Percentiles rank a stretch among this genome's conserved stretches.
phyloP scores from a whole-genome alignment of 768 basidiomycete genomes.

The Suillus bovinus region DNA sequence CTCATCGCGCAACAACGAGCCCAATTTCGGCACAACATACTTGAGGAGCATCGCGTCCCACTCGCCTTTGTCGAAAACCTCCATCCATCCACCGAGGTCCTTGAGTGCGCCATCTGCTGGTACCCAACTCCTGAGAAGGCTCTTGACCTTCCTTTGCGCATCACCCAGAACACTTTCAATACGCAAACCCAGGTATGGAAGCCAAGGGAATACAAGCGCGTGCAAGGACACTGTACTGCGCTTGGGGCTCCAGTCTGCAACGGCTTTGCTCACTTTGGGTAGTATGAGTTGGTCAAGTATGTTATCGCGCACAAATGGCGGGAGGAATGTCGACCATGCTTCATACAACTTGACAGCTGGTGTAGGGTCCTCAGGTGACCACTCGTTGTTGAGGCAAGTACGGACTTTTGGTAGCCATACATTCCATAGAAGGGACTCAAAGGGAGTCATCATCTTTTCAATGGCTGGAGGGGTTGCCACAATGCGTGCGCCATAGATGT shows the following conservation, averaged over 20 bases:
- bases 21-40: slow-evolving; percentile 90
- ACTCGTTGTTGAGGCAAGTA: slow-evolving; percentile 92
- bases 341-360: slow-evolving; percentile 85
- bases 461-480: slow-evolving; percentile 31
- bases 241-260: slow-evolving; percentile 80
- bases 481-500: slow-evolving; percentile 55
- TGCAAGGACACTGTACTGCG: slow-evolving; percentile 62
- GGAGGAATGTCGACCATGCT: slow-evolving; percentile 84
- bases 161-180: slow-evolving; percentile 86
- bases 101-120: slow-evolving; percentile 69
- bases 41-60: slow-evolving; percentile 94
- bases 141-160: slow-evolving; percentile 83
- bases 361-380: slow-evolving; percentile 72
- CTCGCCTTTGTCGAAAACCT: slow-evolving; percentile 77
- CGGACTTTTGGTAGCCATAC: slow-evolving; percentile 96
- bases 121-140: slow-evolving; percentile 73
- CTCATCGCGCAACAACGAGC: slow-evolving; percentile 74
- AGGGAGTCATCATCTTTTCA: slow-evolving; percentile 85
- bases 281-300: slow-evolving; percentile 94
- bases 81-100: slow-evolving; percentile 82
- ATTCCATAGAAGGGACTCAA: slow-evolving; percentile 92
- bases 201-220: slow-evolving; percentile 91
- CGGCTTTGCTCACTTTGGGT: slow-evolving; percentile 85
- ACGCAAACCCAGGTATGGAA: slow-evolving; percentile 82
- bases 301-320: slow-evolving; percentile 91